Percentiles rank a stretch among this genome's conserved stretches.
Conservation (phyloP, 23 red algal genomes). For the Porphyridium purpureum region DNA sequence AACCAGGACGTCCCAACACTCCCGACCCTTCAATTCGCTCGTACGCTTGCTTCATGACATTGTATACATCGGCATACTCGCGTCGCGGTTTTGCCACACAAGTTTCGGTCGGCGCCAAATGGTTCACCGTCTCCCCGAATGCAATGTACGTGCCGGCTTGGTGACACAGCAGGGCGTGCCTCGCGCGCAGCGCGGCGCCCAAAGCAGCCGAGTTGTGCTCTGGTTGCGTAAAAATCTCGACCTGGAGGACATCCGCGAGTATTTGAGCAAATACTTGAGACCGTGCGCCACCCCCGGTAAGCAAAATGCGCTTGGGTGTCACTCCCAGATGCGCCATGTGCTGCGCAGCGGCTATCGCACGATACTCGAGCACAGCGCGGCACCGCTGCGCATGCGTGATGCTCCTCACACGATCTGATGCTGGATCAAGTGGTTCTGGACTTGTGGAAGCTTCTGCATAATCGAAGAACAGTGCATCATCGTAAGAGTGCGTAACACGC, state of each 20-base stretch:
- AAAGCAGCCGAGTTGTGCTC: conserved; percentile 5
- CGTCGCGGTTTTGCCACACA: too few species aligned
- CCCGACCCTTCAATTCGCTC: too few species aligned
- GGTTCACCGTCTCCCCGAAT: too few species aligned
- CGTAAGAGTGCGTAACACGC: not conserved
- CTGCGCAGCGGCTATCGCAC: conserved; percentile 14
- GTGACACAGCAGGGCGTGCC: conserved; percentile 4
- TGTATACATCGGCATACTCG: too few species aligned
- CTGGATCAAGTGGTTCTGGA: not conserved
- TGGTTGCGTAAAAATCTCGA: conserved; percentile 3
- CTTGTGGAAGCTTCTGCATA: not conserved
- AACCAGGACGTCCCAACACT: too few species aligned
- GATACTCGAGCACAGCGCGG: conserved; percentile 21
- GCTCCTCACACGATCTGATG: not conserved
- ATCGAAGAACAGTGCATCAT: not conserved
- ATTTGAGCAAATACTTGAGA: conserved; percentile 9
- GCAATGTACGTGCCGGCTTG: too few species aligned
- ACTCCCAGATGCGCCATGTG: conserved; percentile 14
- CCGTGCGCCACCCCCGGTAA: conserved; percentile 20
- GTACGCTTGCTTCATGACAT: too few species aligned
- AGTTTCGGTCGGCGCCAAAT: too few species aligned
- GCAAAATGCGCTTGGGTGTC: conserved; percentile 3
- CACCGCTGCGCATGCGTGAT: conserved; percentile 2
- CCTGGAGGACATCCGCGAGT: conserved; percentile 23
- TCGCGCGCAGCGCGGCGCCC: conserved; percentile 30